Evolutionary conservation across 2,329 filamentous ascomycete species (phyloP), one percentile per base, ranked within the genome.

Genomic region (Microsporum ferrugineum): DNA sequence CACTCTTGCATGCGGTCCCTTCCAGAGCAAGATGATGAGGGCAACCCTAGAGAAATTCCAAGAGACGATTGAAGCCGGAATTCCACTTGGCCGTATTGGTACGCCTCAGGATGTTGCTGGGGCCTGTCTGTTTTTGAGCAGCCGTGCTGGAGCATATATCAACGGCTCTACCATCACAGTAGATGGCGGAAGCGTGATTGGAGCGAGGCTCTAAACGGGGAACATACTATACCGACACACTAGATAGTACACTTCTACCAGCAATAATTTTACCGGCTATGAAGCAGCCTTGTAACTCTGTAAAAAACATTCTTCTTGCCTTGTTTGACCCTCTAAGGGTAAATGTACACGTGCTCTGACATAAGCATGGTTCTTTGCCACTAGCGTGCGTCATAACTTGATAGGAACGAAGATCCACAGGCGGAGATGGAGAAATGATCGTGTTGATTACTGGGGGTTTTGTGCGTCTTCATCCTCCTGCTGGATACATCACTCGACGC

Each of bases 1-100:
- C 69, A 83, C 84, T 2, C 73, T 90, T 61, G 87, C 87, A 4
- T 89, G 86, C 63, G 87, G 87, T 2, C 86, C 87, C 61, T 82
- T 82, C 65, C 74, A 80, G 51, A 79, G 76, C 34, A 78, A 80
- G 55, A 82, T 82, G 79, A 81, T 80, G 64, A 76, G 74, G n/a
- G 80, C 77, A 36, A 80, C 79, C 0, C 70, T 84, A 53, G 70
- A 79, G 36, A 75, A 77, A 60, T 80, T 76, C 60, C 74, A 75
- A 58, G 78, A 82, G 45, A 72, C 73, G 1, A 73, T 84, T 23
- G 74, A 78, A 49, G 75, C 72, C 0, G 79, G 84, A 2, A 84
- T 87, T 63, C 88, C 88, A 7, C 69, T 89, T 65, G 80, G 82
- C 0, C 76, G 88, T 36, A 87, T 89, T 66, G 88, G 88, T 0